Conservation (phyloP, 768 basidiomycete species). For the Boletales sp. region DNA sequence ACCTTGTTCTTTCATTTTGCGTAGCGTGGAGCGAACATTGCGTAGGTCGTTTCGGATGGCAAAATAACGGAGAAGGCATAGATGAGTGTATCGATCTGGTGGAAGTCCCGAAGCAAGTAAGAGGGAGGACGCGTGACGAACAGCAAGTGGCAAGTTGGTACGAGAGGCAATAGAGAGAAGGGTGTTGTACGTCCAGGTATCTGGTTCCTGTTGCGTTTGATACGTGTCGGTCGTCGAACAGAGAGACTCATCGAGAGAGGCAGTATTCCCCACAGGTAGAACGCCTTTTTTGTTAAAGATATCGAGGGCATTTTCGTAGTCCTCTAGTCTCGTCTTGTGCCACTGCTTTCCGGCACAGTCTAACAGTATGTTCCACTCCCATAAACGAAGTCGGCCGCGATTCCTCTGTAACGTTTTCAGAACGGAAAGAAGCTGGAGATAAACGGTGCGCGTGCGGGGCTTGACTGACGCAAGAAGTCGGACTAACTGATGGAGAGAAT, state of each 20-base stretch:
- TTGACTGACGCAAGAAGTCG: slow-evolving; percentile 52
- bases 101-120: slow-evolving; percentile 50
- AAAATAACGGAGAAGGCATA: slow-evolving; percentile 58
- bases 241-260: slow-evolving; percentile 8
- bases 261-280: slow-evolving; percentile 15
- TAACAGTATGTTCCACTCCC: slow-evolving; percentile 78
- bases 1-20: slow-evolving; percentile 47
- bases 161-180: slow-evolving; percentile 62
- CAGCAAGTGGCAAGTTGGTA: slow-evolving; percentile 37
- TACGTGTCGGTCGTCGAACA: slow-evolving; percentile 2
- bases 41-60: slow-evolving; percentile 42
- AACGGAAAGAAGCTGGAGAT: slow-evolving; percentile 67
- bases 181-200: slow-evolving; percentile 67
- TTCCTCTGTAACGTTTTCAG: slow-evolving; percentile 51
- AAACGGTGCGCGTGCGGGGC: slow-evolving; percentile 57
- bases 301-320: slow-evolving; percentile 58
- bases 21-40: slow-evolving; percentile 54
- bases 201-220: slow-evolving; percentile 38
- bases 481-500: slow-evolving; percentile 57
- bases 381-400: slow-evolving; percentile 53
- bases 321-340: slow-evolving; percentile 52
- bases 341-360: slow-evolving; percentile 63
- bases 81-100: slow-evolving; percentile 61
- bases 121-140: slow-evolving; percentile 53
- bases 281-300: slow-evolving; percentile 60